Evolutionary conservation across 192 early-diverging fungal genomes (phyloP), one percentile per base, ranked within the genome.

Genomic region (Phlyctochytrium bullatum): DNA sequence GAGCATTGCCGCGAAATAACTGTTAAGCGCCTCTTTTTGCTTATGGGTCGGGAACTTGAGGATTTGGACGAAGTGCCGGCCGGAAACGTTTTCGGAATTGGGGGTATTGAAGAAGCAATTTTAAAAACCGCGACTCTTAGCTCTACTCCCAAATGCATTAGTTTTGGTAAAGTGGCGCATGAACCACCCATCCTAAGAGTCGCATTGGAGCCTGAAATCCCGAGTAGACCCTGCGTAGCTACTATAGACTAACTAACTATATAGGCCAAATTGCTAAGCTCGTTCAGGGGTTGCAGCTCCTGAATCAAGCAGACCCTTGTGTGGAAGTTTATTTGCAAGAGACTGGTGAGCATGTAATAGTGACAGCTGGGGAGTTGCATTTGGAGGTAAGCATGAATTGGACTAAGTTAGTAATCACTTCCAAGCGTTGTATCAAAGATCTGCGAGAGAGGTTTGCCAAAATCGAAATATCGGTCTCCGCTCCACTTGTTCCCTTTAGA

Each of bases 331-430:
- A 90, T 62, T 75, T 91, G 25, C 94, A 98, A 69, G 92, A 95
- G 50, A 96, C 95, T 0, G 97, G 97, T 10, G 97, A 99, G 78
- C 92, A 93, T 61, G 93, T 99, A 6, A 94, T 99, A 66, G 79
- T 97, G 34, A 92, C 94, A 4, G 93, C 97, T 10, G 97, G 97
- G 34, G 97, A 98, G 79, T 80, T 99, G 31, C 97, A 99, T 80
- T 75, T 98, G 63, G 95, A 98, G 78, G 86, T 88, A 69, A 27
- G 30, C 35, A 32, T 61, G 14, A 14, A 59, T 47, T 52, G 24
- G n/a, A n/a, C n/a, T 73, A 70, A 10, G 62, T 23, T 64, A 3
- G 54, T 17, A 16, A 66, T 53, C 17, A 52, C 3, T 65, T 70
- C 67, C 17, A 68, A 89, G 80, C 85, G 97, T 16, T 98, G 96